Percentiles rank a stretch among this genome's conserved stretches.
phyloP scores from a whole-genome alignment of 768 basidiomycete genomes.

The Chiua virens region DNA sequence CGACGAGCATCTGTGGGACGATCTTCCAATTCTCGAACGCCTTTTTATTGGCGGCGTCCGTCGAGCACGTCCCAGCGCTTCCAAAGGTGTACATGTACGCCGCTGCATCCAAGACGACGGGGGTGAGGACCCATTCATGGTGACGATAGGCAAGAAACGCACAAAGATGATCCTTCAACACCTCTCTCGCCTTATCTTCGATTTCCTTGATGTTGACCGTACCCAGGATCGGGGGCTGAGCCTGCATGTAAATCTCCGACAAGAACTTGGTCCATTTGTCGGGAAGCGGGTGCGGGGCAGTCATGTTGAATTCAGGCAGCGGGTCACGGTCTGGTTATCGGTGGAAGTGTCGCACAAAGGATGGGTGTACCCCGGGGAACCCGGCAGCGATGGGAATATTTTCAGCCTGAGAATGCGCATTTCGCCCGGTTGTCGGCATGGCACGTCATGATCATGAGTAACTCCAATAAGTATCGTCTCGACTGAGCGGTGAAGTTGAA shows the following conservation, averaged over 20 bases:
- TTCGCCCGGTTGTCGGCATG: too few species aligned
- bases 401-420: too few species aligned
- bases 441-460: too few species aligned
- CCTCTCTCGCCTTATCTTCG: conserved; percentile 65
- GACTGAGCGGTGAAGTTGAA: too few species aligned
- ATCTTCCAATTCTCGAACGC: conserved; percentile 70
- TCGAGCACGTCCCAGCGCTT: conserved; percentile 70
- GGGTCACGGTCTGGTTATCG: too few species aligned
- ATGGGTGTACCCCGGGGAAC: too few species aligned
- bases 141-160: conserved; percentile 14
- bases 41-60: conserved; percentile 63
- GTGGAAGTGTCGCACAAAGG: too few species aligned
- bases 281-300: conserved; percentile 11
- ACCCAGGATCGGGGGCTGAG: conserved; percentile 39
- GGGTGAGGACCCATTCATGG: neutral
- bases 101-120: conserved; percentile 34
- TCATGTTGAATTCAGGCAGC: conserved; percentile 16
- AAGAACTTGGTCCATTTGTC: conserved; percentile 30
- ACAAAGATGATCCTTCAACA: conserved; percentile 58
- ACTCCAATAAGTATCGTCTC: too few species aligned
- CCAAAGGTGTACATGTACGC: conserved; percentile 77
- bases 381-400: too few species aligned
- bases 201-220: conserved; percentile 63
- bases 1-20: conserved; percentile 76
- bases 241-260: conserved; percentile 17